These are phyloP conservation scores for Thelonectria discophora DNA, from an alignment of 2,329 filamentous ascomycete species.

Conservation along the genomic window DNA sequence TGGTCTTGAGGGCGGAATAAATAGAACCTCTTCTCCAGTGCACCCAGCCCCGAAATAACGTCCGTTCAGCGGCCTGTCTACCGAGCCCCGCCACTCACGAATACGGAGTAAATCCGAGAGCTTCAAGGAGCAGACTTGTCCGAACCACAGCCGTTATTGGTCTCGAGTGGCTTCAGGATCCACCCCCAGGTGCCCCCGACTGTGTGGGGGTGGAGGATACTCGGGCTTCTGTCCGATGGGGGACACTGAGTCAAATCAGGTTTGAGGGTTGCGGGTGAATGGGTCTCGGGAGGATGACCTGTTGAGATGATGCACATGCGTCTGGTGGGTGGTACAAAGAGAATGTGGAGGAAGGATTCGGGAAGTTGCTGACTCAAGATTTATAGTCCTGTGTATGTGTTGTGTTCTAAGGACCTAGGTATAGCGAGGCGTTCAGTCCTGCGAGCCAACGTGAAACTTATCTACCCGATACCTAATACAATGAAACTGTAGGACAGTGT, in stretches of 20 bases:
- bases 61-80: constrained; percentile 27
- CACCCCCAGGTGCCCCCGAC: constrained; percentile 26
- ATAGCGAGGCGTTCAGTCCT: background rate
- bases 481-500: no score
- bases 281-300: background rate
- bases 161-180: background rate
- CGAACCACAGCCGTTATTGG: background rate
- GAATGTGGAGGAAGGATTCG: constrained; percentile 36
- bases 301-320: no score
- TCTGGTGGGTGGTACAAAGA: background rate
- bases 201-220: constrained; percentile 21
- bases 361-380: background rate
- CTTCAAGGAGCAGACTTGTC: constrained; percentile 23
- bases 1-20: background rate
- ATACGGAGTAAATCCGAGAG: constrained; percentile 28
- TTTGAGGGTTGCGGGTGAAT: background rate
- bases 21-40: constrained; percentile 3
- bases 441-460: background rate
- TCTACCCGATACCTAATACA: no score
- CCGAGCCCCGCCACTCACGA: constrained; percentile 31
- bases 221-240: constrained; percentile 31
- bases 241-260: constrained; percentile 6
- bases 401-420: no score
- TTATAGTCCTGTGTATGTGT: no score
- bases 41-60: constrained; percentile 17